Base-by-base conservation (phyloP, 768 basidiomycete species). In the Panus rudis region DNA sequence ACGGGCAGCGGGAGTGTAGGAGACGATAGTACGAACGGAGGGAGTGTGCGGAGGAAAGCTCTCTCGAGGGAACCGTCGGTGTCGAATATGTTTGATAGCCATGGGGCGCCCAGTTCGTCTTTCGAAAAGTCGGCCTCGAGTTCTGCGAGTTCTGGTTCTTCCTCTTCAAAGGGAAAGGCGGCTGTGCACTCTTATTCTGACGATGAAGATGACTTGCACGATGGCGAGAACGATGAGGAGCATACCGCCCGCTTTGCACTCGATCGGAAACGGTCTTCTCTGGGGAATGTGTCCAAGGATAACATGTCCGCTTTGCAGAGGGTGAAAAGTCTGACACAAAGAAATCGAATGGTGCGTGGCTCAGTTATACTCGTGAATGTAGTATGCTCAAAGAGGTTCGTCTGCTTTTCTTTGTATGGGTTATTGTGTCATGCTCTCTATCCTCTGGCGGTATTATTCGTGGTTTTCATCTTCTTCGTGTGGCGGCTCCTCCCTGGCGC, bases 1-100 rank as follows among this genome's bases (percentile, higher is more conserved):
- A 88, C 85, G 2, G 85, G 83, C 25, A 87, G 84, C 59, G 83
- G 84, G 27, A 85, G 84, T 53, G 79, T 76, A 62, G 72, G 72
- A 48, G 45, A 46, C 39, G 45, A 51, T 33, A 57, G 57, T 39
- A 54, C 60, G 4, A 59, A 59, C 46, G 60, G 63, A 40, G 69
- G 68, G 48, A 68, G 67, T 53, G 45, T 67, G 47, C 65, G 69
- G 49, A 56, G 56, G 39, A 65, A 59, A 31, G 56, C 34, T n/a
- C n/a, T n/a, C n/a, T n/a, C n/a, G n/a, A n/a, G n/a, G n/a, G n/a
- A n/a, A n/a, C n/a, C n/a, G n/a, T n/a, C 55, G 22, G 46, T 46
- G 39, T 42, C 59, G 52, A 65, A 62, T 48, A 73, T 71, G 64
- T 56, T 64, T n/a, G n/a, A n/a, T n/a, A n/a, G n/a, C 48, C 65